Evolutionary conservation across 768 basidiomycete species (phyloP).

Genomic region (Trametes gibbosa): DNA sequence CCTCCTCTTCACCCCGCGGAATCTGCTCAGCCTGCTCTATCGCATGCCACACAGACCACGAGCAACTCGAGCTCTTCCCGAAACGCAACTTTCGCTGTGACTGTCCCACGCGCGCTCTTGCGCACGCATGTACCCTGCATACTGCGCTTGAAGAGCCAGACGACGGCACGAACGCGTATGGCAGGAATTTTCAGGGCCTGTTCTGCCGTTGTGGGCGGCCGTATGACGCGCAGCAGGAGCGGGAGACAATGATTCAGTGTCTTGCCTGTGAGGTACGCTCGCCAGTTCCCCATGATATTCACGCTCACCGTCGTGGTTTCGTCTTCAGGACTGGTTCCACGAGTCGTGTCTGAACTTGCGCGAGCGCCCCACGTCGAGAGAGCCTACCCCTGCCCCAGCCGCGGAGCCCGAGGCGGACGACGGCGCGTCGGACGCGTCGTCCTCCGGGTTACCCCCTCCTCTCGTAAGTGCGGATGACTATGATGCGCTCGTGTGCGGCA

Average conservation of each 20-base stretch:
- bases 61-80: slow-evolving; percentile 85
- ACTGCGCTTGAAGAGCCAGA: slow-evolving; percentile 52
- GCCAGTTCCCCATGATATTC: neutral
- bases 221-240: slow-evolving; percentile 72
- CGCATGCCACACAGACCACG: slow-evolving; percentile 83
- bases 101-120: slow-evolving; percentile 67
- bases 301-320: neutral
- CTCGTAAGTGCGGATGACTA: slow-evolving; percentile 68
- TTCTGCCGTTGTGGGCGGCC: slow-evolving; percentile 76
- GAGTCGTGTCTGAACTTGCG: slow-evolving; percentile 85
- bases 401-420: slow-evolving; percentile 38
- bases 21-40: slow-evolving; percentile 83
- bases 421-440: slow-evolving; percentile 59
- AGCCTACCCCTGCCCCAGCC: slow-evolving; percentile 30
- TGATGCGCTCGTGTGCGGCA: slow-evolving; percentile 70
- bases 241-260: slow-evolving; percentile 89
- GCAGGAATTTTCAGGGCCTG: slow-evolving; percentile 65
- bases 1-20: slow-evolving; percentile 43
- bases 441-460: slow-evolving; percentile 63
- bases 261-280: slow-evolving; percentile 74
- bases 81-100: slow-evolving; percentile 83
- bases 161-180: slow-evolving; percentile 53
- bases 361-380: slow-evolving; percentile 54
- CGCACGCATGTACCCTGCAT: slow-evolving; percentile 66
- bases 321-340: slow-evolving; percentile 82